phyloP scores from a whole-genome alignment of 768 basidiomycete genomes.

The Naganishia onofrii region DNA sequence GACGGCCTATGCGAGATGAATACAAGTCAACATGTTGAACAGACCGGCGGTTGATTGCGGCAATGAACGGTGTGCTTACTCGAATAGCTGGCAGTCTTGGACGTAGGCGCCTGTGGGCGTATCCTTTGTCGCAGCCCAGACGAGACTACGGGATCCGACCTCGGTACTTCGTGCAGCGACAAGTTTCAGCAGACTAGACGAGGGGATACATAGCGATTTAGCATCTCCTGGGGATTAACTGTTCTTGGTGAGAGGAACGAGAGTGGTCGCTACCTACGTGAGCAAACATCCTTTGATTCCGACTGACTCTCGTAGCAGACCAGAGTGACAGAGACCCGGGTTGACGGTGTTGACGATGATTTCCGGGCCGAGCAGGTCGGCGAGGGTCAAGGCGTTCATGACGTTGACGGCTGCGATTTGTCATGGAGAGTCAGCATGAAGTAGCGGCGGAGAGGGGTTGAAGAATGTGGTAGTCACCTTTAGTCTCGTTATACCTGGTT shows the following conservation, averaged over 20 bases:
- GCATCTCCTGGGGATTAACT: no score
- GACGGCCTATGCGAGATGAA: slow-evolving; percentile 3
- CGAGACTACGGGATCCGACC: slow-evolving; percentile 15
- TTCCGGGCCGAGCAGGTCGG: slow-evolving; percentile 4
- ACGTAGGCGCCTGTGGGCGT: slow-evolving; percentile 24
- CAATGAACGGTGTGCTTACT: slow-evolving; percentile 16
- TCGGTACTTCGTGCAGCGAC: slow-evolving; percentile 25
- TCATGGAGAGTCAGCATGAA: not conserved
- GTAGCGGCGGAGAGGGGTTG: not conserved
- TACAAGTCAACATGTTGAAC: no score
- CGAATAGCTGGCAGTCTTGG: slow-evolving; percentile 15
- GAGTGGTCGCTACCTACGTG: no score
- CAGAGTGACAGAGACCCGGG: slow-evolving; percentile 27
- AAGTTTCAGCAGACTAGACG: slow-evolving; percentile 22
- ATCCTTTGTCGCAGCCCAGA: slow-evolving; percentile 23
- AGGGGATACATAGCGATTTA: no score
- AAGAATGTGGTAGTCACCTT: slow-evolving; percentile 8
- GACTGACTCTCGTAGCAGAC: slow-evolving; percentile 1
- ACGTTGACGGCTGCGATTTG: slow-evolving; percentile 19
- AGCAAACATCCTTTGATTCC: not conserved
- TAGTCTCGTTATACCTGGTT: slow-evolving; percentile 19
- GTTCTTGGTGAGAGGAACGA: no score
- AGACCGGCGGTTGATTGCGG: no score
- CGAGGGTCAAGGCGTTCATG: slow-evolving; percentile 14
- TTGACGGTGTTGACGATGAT: slow-evolving; percentile 28